Base-by-base conservation (phyloP, 2,329 filamentous ascomycete species). In the Fusarium odoratissimum region DNA sequence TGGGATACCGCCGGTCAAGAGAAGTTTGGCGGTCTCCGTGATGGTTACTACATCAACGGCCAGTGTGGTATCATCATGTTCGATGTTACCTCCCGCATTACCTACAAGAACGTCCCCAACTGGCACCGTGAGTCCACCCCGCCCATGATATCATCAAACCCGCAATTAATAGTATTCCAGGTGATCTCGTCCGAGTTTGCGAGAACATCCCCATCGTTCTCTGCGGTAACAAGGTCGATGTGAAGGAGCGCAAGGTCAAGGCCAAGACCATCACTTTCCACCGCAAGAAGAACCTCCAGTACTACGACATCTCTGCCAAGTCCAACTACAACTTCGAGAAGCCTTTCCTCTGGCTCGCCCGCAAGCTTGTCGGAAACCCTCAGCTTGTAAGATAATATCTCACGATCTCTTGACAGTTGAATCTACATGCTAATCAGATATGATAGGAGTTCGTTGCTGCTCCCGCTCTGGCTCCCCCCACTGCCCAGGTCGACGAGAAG, bases 21-120 rank as follows among this genome's bases (percentile, higher is more conserved):
- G 90, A 99, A 98, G 91, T 99, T 99, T 78, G 95, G 95, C 86
- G 95, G 95, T 90, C 94, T 99, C 81, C 94, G 95, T 88, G 95
- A 99, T 86, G 95, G 95, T 79, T 99, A 99, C 92, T 99, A 99
- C 90, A 99, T 99, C 91, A 98, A 98, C 89, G 95, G 95, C 82
- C 95, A 98, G 88, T 98, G 95, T 86, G 95, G 96, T 88, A 98
- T 99, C 89, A 98, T 99, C 92, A 99, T 99, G 95, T 99, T 99
- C 86, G 95, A 99, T 86, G 95, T 99, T 77, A 98, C 96, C 75
- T 98, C 95, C 79, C 94, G 96, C 83, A 98, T 99, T 85, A 99
- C 96, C 85, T 99, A 99, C 93, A 99, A 99, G 93, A 99, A 99
- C 89, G 96, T 99, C 75, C 96, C 96, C 88, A 98, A 98, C 93